A percentile compares a stretch with the other conserved stretches of the same genome.
These are phyloP conservation scores for Aspergillus piperis DNA, from an alignment of 2,329 filamentous ascomycete genomes.

Conservation along the genomic window DNA sequence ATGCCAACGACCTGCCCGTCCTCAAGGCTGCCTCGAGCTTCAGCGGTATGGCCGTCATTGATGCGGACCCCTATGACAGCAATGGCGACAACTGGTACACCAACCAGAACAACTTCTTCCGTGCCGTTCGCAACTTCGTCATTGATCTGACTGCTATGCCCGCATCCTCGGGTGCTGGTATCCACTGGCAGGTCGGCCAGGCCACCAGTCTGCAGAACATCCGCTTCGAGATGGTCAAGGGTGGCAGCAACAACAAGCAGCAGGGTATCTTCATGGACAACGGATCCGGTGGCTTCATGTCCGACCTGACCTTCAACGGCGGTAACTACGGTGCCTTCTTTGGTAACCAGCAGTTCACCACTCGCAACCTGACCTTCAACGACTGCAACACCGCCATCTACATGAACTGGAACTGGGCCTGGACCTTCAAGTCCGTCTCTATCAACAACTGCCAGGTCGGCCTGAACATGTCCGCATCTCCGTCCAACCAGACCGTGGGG, in stretches of 20 bases:
- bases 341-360: constrained; percentile 85
- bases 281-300: constrained; percentile 80
- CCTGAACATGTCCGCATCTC: constrained; percentile 73
- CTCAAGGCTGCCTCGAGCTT: constrained; percentile 75
- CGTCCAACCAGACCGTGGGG: constrained; percentile 72
- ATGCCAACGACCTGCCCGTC: constrained; percentile 69
- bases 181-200: constrained; percentile 86
- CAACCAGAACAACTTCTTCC: constrained; percentile 83
- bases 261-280: constrained; percentile 84
- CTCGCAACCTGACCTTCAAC: constrained; percentile 79
- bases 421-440: constrained; percentile 73
- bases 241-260: constrained; percentile 67
- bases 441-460: constrained; percentile 76
- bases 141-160: constrained; percentile 73
- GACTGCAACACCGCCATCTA: constrained; percentile 78
- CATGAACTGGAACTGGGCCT: constrained; percentile 92
- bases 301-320: constrained; percentile 79
- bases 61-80: constrained; percentile 78
- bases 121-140: constrained; percentile 77
- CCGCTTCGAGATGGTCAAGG: constrained; percentile 73
- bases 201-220: constrained; percentile 80
- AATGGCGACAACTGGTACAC: constrained; percentile 72
- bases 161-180: constrained; percentile 63
- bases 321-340: constrained; percentile 76
- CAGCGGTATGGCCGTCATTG: constrained; percentile 82